Base-by-base conservation (phyloP, 768 basidiomycete genomes). In the Leccinum truebloodii region DNA sequence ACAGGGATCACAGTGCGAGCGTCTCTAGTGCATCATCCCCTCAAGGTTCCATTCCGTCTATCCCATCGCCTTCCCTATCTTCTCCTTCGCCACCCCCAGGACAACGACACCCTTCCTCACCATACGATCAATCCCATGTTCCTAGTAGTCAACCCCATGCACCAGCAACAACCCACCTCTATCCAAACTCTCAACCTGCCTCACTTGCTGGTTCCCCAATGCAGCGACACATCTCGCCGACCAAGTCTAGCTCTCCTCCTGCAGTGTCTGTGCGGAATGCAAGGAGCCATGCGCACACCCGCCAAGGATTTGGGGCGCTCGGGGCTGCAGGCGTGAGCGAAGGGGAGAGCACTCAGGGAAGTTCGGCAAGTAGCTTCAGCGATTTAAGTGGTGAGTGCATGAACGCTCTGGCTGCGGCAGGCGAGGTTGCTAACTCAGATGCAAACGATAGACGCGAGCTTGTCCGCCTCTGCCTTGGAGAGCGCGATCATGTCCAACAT, bases 281-380 rank as follows among this genome's bases (percentile, higher is more conserved):
- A 16, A 73, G 81, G n/a, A 79, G 83, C 9, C 80, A 81, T 59
- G 73, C 77, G 8, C 80, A 83, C 60, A 73, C 77, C 55, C 78
- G 81, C 20, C 80, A 84, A 66, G 76, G 78, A 28, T 76, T 81
- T 34, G 62, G 69, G n/a, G 70, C 67, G 79, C 57, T 76, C 77
- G 54, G 79, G 73, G 59, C 76, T 48, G 67, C 78, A 37, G 76
- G 71, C 46, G 68, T 73, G 39, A 83, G 83, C 64, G 84, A 87
- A 58, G 80, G 83, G 57, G 80, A 80, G 49, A 89, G 88, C 65
- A 84, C 78, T 63, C 82, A 88, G 54, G 85, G 86, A 3, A 92
- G 90, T 24, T 85, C 87, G 48, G 84, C 90, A 0, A 92, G 91
- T 7, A 86, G 92, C 71, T 92, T 94, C 67, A 94, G 92, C 68